Conservation (phyloP, 2,329 filamentous ascomycete species). For the Fusarium napiforme region DNA sequence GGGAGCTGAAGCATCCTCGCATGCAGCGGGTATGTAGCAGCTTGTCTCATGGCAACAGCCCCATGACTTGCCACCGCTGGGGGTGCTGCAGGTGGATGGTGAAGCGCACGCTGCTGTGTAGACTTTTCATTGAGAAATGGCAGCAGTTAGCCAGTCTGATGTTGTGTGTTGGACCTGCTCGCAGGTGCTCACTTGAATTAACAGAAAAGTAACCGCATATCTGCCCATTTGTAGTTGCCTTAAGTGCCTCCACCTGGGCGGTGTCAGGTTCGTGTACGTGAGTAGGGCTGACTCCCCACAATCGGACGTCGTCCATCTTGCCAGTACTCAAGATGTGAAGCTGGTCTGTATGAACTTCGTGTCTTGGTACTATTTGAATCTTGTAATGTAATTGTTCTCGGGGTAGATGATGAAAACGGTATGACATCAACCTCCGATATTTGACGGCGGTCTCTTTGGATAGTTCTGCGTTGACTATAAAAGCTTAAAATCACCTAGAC, state of each 20-base stretch:
- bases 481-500: neutral
- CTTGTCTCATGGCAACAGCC: neutral
- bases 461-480: fast-evolving
- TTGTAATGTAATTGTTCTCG: fast-evolving
- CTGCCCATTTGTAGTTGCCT: neutral
- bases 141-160: neutral
- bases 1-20: neutral
- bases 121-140: neutral
- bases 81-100: neutral
- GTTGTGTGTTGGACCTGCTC: fast-evolving
- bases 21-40: neutral
- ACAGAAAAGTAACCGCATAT: neutral
- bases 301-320: neutral
- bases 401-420: fast-evolving
- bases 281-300: no score
- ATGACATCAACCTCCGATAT: neutral
- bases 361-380: fast-evolving
- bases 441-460: neutral
- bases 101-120: neutral
- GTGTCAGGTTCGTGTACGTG: neutral
- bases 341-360: fast-evolving
- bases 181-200: neutral
- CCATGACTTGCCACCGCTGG: neutral
- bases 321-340: fast-evolving
- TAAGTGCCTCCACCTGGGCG: no score